Evolutionary conservation across 805 yeast genomes (phyloP), one percentile per base, ranked within the genome.

Genomic region (Zygoascus flipseniorum): DNA sequence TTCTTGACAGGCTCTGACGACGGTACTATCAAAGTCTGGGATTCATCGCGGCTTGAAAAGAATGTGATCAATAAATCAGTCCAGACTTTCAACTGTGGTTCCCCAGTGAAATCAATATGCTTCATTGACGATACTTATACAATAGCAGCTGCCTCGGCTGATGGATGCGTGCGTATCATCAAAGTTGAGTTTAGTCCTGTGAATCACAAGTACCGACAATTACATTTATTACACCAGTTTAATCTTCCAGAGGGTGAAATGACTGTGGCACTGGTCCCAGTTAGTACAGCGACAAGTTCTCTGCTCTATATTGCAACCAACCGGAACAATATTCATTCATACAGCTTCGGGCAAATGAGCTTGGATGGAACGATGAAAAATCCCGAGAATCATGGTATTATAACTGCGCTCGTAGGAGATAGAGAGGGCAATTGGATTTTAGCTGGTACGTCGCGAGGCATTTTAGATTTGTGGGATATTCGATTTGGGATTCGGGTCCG

Each of bases 21-120:
- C 31, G 96, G 97, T 0, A 63, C 71, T 1, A 62, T 93, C 42
- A 84, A 81, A 58, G 67, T 92, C 0, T 93, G 97, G 97, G 95
- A 88, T 62, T 68, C 83, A 0, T 61, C 70, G 9, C 79, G 81
- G 54, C 69, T 90, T 39, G 88, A 83, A 51, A 77, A 77, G 52
- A 85, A 84, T 43, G 78, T 82, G 2, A 58, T 62, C 31, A 66
- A 65, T 46, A 56, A 60, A 31, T 54, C 70, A 9, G 59, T 65
- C 9, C 65, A 62, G 44, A 62, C 69, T 2, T 51, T 63, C 37
- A 47, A 48, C 8, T 63, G 58, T 41, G 58, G 57, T 6, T 31
- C 56, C 13, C 57, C 58, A 41, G 70, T 68, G 23, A 58, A 56
- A 48, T 48, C 61, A 20, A 51, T 66, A 8, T 61, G 65, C 50